Evolutionary conservation across 208 protist species (phyloP), one percentile per base, ranked within the genome.

Genomic region (Strigomonas galati): DNA sequence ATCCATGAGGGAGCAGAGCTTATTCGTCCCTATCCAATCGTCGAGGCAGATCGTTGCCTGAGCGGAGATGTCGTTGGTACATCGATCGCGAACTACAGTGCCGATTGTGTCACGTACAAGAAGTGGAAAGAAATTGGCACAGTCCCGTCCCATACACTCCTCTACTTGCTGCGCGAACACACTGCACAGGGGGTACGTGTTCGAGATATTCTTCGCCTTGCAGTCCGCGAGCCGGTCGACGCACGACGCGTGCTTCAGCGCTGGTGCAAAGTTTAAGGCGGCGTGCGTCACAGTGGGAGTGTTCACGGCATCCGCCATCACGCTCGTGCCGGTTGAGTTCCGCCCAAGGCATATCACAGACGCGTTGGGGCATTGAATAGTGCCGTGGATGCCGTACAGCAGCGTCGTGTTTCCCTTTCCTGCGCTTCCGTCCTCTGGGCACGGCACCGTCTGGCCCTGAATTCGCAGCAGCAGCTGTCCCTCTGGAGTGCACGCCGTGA

Each of bases 361-460:
- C 6, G 71, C 40, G 35, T 40, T 24, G 14, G 69, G 51, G 51
- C 67, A 67, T 46, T 58, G 21, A 7, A 67, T 23, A 31, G 23
- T 56, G 19, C 80, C 80, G 54, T 84, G 71, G n/a, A 83, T 28
- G 17, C 79, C 78, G 19, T 51, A 61, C 12, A 90, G 75, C 1
- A 57, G 24, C 14, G 71, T 62, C 12, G 76, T 78, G 65, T 79
- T 69, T 10, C 74, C 80, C 26, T 46, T 17, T 9, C 79, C 80
- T 12, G 56, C 77, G 10, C 53, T 64, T 21, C 78, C 80, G 58
- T 82, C 31, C 19, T 19, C 57, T 6, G 84, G 80, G 51, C 79
- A 86, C 31, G 2, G 17, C 0, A 78, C 78, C 9, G 79, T 85
- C 51, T 85, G 80, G 15, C 73, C 80, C 37, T 86, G 80, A 0